Percentiles rank a stretch among this genome's conserved stretches.
Conservation (phyloP, 2,329 filamentous ascomycete species). For the Fonsecaea nubica region DNA sequence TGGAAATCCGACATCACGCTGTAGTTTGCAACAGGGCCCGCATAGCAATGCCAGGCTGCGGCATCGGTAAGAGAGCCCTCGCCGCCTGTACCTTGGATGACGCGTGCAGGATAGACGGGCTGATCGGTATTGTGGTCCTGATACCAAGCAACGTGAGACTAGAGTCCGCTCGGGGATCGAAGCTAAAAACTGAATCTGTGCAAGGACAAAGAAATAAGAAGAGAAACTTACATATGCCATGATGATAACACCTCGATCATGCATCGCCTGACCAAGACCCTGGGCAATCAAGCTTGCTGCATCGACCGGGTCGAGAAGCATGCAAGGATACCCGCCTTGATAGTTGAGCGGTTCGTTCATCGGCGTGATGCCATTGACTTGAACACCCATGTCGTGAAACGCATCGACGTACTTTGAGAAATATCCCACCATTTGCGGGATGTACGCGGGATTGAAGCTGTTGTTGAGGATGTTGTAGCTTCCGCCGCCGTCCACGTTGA, state of each 20-base stretch:
- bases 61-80: conserved; percentile 43
- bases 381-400: conserved; percentile 44
- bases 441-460: conserved; percentile 41
- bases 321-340: conserved; percentile 47
- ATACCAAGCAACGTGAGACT: not conserved
- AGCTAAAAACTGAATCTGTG: not conserved
- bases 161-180: not conserved
- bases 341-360: conserved; percentile 51
- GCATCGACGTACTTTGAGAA: conserved; percentile 50
- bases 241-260: conserved; percentile 40
- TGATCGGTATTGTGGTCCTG: conserved; percentile 49
- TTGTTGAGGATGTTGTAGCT: conserved; percentile 35
- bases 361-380: conserved; percentile 48
- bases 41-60: conserved; percentile 52
- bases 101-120: conserved; percentile 45
- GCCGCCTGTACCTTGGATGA: conserved; percentile 40
- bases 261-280: conserved; percentile 43
- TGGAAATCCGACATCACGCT: conserved; percentile 48
- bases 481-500: conserved; percentile 37
- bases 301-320: conserved; percentile 49
- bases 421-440: conserved; percentile 45
- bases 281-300: conserved; percentile 45
- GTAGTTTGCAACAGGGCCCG: conserved; percentile 44
- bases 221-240: conserved; percentile 45
- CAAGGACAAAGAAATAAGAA: not conserved